phyloP scores from a whole-genome alignment of 2,329 filamentous ascomycete genomes.

The Neonectria sp. region DNA sequence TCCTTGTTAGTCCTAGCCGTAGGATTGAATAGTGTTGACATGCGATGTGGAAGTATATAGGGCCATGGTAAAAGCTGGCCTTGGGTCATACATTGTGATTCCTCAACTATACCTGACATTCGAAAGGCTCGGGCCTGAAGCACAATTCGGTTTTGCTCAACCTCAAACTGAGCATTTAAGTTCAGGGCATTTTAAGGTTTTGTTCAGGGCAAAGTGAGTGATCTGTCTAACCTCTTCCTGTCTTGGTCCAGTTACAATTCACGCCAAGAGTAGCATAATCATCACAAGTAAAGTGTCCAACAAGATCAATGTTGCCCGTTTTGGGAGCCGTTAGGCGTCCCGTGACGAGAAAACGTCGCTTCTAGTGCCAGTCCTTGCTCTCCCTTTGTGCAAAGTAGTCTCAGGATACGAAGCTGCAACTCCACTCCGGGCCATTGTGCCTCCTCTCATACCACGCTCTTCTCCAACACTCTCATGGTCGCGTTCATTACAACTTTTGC shows the following conservation, averaged over 20 bases:
- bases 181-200: no score
- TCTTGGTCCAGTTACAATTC: slow-evolving; percentile 6
- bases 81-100: neutral
- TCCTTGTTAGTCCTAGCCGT: no score
- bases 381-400: slow-evolving; percentile 37
- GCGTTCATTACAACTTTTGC: slow-evolving; percentile 44
- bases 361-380: slow-evolving; percentile 42
- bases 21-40: no score
- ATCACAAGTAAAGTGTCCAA: slow-evolving; percentile 32
- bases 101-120: neutral
- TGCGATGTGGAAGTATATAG: neutral
- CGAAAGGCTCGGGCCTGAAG: no score
- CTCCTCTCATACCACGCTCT: slow-evolving; percentile 38
- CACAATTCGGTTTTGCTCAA: neutral
- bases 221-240: neutral
- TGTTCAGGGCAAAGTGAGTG: slow-evolving; percentile 6
- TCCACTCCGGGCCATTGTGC: slow-evolving; percentile 45
- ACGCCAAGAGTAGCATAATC: slow-evolving; percentile 2
- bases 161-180: neutral
- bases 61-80: neutral
- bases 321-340: slow-evolving; percentile 22
- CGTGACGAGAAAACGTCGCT: slow-evolving; percentile 41
- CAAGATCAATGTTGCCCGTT: slow-evolving; percentile 33
- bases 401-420: slow-evolving; percentile 45
- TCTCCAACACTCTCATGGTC: slow-evolving; percentile 45